Evolutionary conservation across 306 rosid genomes (phyloP), one percentile per base, ranked within the genome.

Genomic region (Benincasa hispida): DNA sequence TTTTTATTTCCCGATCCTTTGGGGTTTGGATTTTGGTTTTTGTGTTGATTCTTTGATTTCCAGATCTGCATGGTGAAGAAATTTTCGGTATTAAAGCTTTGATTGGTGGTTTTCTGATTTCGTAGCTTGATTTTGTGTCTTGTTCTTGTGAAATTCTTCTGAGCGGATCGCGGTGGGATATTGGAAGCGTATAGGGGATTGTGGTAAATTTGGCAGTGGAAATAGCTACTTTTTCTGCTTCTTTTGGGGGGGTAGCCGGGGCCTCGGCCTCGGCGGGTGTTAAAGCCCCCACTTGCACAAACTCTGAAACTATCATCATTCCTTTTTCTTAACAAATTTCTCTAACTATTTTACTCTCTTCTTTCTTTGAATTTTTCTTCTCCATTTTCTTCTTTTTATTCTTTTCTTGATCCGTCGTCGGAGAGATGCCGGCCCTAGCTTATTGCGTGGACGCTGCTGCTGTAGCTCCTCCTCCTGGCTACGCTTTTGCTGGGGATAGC

Each of bases 181-280:
- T 78, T 86, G 55, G 79, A 79, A 34, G 3, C 66, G 73, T 78
- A 78, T 77, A 83, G 76, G 86, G 77, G 56, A 55, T 82, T 55
- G 91, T 80, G 86, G 78, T 56, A 53, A 42, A 70, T 79, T 32
- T 81, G 85, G 83, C 84, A 15, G 75, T 85, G 85, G 86, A 84
- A 8, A 80, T 80, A 72, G 86, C 85, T 84, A 83, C 77, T 48
- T 28, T 84, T 76, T 85, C 91, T 87, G 96, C 87, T 82, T 77
- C 91, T 84, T 87, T 86, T 90, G 96, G 72, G 96, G 96, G 97
- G 97, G 97, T 85, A 89, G 97, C 98, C 96, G 98, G 91, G 98
- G 98, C 98, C 87, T 87, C 91, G 89, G 98, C 98, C 98, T 90
- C 98, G 96, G 96, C 98, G 93, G 97, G 92, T 93, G 85, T 83